Evolutionary conservation across 495 filamentous ascomycete species (phyloP).

Genomic region (Letharia columbiana): DNA sequence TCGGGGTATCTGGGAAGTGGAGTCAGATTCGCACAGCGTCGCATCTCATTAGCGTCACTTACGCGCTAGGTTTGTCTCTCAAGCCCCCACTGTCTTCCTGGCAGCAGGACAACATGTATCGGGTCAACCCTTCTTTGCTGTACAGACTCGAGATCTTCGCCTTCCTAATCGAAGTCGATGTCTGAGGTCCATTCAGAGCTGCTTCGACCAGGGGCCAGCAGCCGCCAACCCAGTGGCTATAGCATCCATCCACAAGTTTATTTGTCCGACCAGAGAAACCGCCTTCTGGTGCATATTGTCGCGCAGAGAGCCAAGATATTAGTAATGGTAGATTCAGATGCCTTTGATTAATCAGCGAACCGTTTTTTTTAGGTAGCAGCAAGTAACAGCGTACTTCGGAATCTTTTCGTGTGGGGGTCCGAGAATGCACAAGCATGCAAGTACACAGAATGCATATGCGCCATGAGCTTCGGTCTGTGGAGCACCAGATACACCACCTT

Average conservation of each 20-base stretch:
- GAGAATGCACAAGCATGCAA: slow-evolving; percentile 77
- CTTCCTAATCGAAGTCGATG: slow-evolving; percentile 8
- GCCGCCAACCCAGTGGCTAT: slow-evolving; percentile 92
- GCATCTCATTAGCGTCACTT: slow-evolving; percentile 32
- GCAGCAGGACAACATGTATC: slow-evolving; percentile 85
- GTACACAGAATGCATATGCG: slow-evolving; percentile 89
- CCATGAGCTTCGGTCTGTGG: slow-evolving; percentile 89
- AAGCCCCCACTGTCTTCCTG: slow-evolving; percentile 73
- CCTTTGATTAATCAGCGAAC: slow-evolving; percentile 32
- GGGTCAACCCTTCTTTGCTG: slow-evolving; percentile 71
- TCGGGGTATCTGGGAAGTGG: slow-evolving; percentile 55
- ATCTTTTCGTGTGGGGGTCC: slow-evolving; percentile 67
- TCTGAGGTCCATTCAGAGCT: slow-evolving; percentile 49
- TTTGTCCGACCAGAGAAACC: slow-evolving; percentile 92
- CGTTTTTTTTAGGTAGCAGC: neutral
- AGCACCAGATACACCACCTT: slow-evolving; percentile 79
- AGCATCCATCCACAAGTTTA: slow-evolving; percentile 96
- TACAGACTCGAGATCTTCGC: slow-evolving; percentile 47
- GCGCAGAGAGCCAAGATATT: slow-evolving; percentile 76
- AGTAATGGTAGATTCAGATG: slow-evolving; percentile 71
- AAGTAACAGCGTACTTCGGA: slow-evolving; percentile 38
- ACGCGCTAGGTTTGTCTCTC: slow-evolving; percentile 90
- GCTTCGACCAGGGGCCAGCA: slow-evolving; percentile 89
- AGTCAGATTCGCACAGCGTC: neutral
- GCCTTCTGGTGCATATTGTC: slow-evolving; percentile 87